Conservation (phyloP, 1,139 yeast genomes). For the Sugiyamaella neomexicana region DNA sequence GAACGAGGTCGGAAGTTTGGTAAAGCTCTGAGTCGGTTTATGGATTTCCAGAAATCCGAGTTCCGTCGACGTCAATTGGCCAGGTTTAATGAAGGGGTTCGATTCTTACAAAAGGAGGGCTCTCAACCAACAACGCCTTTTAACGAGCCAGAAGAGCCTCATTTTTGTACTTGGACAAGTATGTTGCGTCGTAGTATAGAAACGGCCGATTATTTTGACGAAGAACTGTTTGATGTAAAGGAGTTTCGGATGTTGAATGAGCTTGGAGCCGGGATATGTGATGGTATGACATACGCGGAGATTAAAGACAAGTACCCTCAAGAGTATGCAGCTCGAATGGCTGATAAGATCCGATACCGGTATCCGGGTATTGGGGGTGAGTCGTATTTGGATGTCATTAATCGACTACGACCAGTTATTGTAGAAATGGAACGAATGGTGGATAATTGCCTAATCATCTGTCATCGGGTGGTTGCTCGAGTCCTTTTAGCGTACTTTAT, state of each 20-base stretch:
- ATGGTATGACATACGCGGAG: slow-evolving; percentile 87
- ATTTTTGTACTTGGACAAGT: slow-evolving; percentile 91
- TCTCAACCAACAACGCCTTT: slow-evolving; percentile 40
- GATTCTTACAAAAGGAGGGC: slow-evolving; percentile 35
- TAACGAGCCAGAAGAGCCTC: slow-evolving; percentile 54
- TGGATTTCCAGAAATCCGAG: slow-evolving; percentile 67
- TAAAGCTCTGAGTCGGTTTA: slow-evolving; percentile 68
- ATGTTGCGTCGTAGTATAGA: slow-evolving; percentile 78
- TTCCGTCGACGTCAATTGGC: slow-evolving; percentile 67
- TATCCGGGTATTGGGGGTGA: slow-evolving; percentile 99
- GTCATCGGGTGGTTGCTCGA: slow-evolving; percentile 89
- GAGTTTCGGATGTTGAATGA: slow-evolving; percentile 94
- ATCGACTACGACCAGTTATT: slow-evolving; percentile 83
- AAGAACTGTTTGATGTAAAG: slow-evolving; percentile 66
- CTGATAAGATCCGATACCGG: slow-evolving; percentile 76
- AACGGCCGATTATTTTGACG: slow-evolving; percentile 74
- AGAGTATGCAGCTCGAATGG: slow-evolving; percentile 74
- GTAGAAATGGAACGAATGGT: slow-evolving; percentile 91
- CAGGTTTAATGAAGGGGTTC: slow-evolving; percentile 46
- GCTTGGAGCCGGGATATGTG: slow-evolving; percentile 87
- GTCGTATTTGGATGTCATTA: slow-evolving; percentile 88
- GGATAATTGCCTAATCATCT: slow-evolving; percentile 77
- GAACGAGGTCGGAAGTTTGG: slow-evolving; percentile 76
- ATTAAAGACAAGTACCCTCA: slow-evolving; percentile 69
- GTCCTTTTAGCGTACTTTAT: slow-evolving; percentile 84